Conservation (phyloP, 768 basidiomycete species). For the Rhizopogon vulgaris region DNA sequence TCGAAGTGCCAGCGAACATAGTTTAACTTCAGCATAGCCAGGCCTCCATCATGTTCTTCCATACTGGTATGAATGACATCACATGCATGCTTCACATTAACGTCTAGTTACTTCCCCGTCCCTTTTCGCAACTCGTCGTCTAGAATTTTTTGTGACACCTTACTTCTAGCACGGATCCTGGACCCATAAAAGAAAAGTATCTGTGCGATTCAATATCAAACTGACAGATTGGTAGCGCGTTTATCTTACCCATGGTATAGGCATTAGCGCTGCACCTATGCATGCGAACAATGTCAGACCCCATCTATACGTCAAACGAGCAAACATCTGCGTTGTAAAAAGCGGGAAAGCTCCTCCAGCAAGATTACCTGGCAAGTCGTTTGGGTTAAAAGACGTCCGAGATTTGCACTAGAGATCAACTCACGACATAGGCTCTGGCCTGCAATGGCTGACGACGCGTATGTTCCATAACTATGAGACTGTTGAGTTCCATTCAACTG, state of each 20-base stretch:
- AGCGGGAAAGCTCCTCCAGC: constrained; percentile 46
- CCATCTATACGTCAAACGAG: constrained; percentile 45
- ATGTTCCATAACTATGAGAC: constrained; percentile 38
- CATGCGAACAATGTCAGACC: constrained; percentile 46
- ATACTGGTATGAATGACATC: neutral
- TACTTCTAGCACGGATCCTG: constrained; percentile 15
- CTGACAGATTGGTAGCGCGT: constrained; percentile 1
- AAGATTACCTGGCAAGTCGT: constrained; percentile 32
- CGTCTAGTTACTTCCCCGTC: neutral
- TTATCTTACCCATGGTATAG: constrained; percentile 44
- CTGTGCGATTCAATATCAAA: neutral
- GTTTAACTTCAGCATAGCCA: neutral
- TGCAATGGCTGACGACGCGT: constrained; percentile 57
- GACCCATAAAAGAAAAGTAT: constrained; percentile 18
- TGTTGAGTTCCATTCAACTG: neutral
- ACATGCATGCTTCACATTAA: neutral
- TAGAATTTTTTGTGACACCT: constrained; percentile 9
- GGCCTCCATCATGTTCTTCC: no score
- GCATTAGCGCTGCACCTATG: constrained; percentile 42
- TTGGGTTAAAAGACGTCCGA: neutral
- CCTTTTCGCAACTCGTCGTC: neutral
- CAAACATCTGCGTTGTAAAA: constrained; percentile 54
- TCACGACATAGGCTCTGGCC: constrained; percentile 49
- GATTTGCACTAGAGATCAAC: constrained; percentile 7
- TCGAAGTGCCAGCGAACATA: neutral